phyloP scores from a whole-genome alignment of 2,329 filamentous ascomycete species.

The Penicillium nordicum region DNA sequence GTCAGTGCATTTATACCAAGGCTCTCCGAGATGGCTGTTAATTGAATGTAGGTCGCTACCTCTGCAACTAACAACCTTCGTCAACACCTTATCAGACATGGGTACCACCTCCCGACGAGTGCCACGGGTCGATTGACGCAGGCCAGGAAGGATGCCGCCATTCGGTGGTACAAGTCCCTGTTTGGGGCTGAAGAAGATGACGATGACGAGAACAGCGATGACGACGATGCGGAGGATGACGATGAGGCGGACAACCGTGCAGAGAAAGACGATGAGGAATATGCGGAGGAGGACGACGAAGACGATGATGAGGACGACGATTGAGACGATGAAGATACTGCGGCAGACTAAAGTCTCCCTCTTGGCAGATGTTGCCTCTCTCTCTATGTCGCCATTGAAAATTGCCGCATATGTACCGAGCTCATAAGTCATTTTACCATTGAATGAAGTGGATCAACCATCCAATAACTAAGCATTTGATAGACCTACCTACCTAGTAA shows the following conservation, averaged over 20 bases:
- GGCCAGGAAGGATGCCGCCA: background rate
- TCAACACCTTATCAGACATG: background rate
- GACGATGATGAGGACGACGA: background rate
- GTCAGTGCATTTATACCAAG: background rate
- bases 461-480: background rate
- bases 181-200: background rate
- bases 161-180: background rate
- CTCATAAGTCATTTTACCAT: background rate
- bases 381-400: background rate
- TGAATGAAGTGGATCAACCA: background rate
- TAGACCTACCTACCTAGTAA: too few relatives aligned
- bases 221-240: background rate
- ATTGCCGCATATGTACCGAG: background rate
- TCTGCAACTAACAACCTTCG: background rate
- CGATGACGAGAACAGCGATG: background rate
- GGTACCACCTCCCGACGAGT: background rate
- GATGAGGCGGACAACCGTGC: rapidly evolving
- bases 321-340: background rate
- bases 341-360: background rate
- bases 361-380: background rate
- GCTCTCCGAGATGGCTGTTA: background rate
- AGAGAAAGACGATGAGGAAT: background rate
- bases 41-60: background rate
- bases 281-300: background rate
- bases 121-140: background rate